Evolutionary conservation across 2,329 filamentous ascomycete species (phyloP), one percentile per base, ranked within the genome.

Genomic region (Aspergillus tanneri): DNA sequence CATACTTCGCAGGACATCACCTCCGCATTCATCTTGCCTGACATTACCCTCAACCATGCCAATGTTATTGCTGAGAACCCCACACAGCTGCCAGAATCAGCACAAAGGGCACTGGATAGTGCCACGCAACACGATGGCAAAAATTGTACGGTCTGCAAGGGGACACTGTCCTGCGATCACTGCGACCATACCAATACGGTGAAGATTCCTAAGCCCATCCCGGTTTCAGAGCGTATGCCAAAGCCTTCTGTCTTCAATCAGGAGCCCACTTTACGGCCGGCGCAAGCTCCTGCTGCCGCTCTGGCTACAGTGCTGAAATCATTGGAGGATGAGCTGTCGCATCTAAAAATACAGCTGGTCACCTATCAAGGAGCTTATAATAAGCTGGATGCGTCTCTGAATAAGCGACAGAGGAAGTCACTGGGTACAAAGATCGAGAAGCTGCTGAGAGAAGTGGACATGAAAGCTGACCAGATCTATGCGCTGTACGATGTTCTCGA

Each of bases 241-340:
- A 60, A 66, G 45, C 60, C 65, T 11, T 64, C 67, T 3, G 42
- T 58, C 5, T 75, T 80, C 52, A 76, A 81, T 40, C 73, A 77
- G n/a, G 79, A 83, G 43, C 78, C 78, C 1, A 85, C 82, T 0
- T 64, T 84, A 38, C 80, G 82, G 0, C 82, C 75, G 5, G 78
- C 85, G 1, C 85, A 88, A 61, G 73, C 82, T 1, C 89, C 89
- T 0, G 83, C 80, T 4, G 71, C 85, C 35, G 89, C 90, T 8
- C 80, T 96, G 19, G 86, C 87, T 6, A 82, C 85, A n/a, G 87
- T 95, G 18, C 85, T 95, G 66, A 93, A 95, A 70, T 80, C 84
- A 6, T 74, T 95, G 3, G 78, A 88, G 57, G 89, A 95, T 64
- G 90, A 96, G 67, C 79, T 91, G 36, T 78, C 79, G 10, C 88